Evolutionary conservation across 1,284 basidiomycete genomes (phyloP).

Genomic region (Trametes sp.): DNA sequence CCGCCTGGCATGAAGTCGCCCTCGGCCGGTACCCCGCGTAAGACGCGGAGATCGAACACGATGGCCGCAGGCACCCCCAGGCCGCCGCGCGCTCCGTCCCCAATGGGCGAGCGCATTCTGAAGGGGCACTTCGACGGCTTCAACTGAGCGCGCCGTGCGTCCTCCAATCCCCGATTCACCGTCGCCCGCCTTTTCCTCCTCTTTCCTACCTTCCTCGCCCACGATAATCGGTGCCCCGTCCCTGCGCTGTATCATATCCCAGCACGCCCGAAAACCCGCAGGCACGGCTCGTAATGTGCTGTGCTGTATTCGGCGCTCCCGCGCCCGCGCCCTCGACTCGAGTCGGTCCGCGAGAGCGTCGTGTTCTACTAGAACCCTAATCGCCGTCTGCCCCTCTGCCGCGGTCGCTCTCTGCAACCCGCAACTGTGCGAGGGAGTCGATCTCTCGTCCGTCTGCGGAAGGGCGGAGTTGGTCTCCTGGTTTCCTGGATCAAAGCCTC

Average conservation of each 20-base stretch:
- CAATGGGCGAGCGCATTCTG: constrained; percentile 84
- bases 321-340: background rate
- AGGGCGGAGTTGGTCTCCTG: background rate
- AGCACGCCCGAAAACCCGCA: constrained; percentile 13
- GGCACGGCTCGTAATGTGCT: constrained; percentile 10
- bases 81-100: constrained; percentile 75
- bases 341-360: constrained; percentile 2
- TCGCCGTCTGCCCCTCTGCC: background rate
- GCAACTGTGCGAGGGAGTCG: too few relatives aligned
- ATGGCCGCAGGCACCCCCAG: constrained; percentile 51
- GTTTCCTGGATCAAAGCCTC: background rate
- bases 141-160: constrained; percentile 52
- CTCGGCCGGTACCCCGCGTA: constrained; percentile 41
- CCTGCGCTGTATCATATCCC: constrained; percentile 15
- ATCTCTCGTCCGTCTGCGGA: constrained; percentile 1
- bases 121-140: constrained; percentile 87
- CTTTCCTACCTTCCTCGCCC: background rate
- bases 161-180: background rate
- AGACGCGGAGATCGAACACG: constrained; percentile 66
- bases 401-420: background rate
- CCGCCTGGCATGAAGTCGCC: constrained; percentile 30
- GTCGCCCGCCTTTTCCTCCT: background rate
- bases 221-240: background rate
- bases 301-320: constrained; percentile 10
- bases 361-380: constrained; percentile 10